Conservation (phyloP, 139 green algal species). For the Chlorella sp. region DNA sequence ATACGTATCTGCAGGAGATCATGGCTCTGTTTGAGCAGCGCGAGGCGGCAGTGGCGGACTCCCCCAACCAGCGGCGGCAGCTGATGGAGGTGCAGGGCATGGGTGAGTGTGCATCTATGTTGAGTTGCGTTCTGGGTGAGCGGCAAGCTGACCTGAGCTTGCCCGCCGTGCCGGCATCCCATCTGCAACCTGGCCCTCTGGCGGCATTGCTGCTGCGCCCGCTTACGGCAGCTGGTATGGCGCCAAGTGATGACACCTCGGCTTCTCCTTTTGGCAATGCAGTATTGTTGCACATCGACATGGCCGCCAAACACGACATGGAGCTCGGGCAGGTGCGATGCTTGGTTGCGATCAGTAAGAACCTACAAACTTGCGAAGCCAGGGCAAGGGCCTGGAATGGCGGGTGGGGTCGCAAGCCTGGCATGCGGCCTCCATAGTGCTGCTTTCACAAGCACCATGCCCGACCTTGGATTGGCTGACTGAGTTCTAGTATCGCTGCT, state of each 20-base stretch:
- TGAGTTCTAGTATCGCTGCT: neutral
- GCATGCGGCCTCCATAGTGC: too few relatives aligned
- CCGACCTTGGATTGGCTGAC: too few relatives aligned
- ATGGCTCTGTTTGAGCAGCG: constrained; percentile 35
- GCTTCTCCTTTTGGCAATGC: neutral
- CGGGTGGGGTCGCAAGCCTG: too few relatives aligned
- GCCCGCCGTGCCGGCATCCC: neutral
- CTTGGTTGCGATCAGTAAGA: too few relatives aligned
- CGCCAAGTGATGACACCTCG: too few relatives aligned
- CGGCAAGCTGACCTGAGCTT: neutral
- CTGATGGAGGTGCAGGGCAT: constrained; percentile 41
- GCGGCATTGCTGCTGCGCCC: too few relatives aligned
- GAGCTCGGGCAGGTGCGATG: constrained; percentile 33
- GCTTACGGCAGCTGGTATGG: too few relatives aligned
- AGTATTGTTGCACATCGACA: constrained; percentile 46
- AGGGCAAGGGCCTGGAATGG: too few relatives aligned
- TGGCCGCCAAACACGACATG: constrained; percentile 44
- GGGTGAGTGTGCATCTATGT: neutral
- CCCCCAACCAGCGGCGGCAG: constrained; percentile 11
- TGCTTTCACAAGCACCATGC: too few relatives aligned
- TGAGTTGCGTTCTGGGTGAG: neutral
- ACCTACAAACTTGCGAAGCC: too few relatives aligned
- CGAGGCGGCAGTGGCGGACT: neutral
- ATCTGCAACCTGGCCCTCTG: too few relatives aligned
- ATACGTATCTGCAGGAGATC: constrained; percentile 28